phyloP scores from a whole-genome alignment of 306 rosid species.

The Myrica gale region DNA sequence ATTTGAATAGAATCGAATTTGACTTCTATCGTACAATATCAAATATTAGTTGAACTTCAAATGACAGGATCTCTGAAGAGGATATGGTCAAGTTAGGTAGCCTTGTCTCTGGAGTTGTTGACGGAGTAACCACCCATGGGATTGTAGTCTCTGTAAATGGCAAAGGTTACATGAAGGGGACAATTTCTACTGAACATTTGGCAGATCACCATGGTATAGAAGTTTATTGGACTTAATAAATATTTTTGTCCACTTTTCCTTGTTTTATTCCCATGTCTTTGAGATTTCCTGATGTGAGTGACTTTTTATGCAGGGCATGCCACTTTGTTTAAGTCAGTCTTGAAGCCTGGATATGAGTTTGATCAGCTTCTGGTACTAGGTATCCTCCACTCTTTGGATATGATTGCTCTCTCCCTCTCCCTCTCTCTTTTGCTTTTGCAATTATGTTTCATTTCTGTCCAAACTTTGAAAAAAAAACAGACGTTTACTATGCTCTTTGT shows the following conservation, averaged over 20 bases:
- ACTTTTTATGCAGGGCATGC: slow-evolving; percentile 63
- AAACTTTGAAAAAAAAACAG: background rate
- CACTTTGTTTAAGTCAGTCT: slow-evolving; percentile 52
- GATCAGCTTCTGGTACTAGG: slow-evolving; percentile 82
- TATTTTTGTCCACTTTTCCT: background rate
- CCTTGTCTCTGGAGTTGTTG: slow-evolving; percentile 82
- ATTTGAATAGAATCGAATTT: no score
- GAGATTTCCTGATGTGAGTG: slow-evolving; percentile 24
- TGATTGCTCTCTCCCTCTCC: background rate
- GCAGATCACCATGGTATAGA: slow-evolving; percentile 82
- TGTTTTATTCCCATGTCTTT: slow-evolving; percentile 11
- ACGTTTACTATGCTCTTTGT: background rate
- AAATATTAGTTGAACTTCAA: slow-evolving; percentile 22
- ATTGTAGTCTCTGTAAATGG: slow-evolving; percentile 62
- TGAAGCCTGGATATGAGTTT: slow-evolving; percentile 86
- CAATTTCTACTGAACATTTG: slow-evolving; percentile 73
- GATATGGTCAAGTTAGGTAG: slow-evolving; percentile 61
- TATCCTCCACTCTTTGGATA: slow-evolving; percentile 28
- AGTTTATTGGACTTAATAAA: background rate
- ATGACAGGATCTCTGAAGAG: slow-evolving; percentile 77
- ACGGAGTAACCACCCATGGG: slow-evolving; percentile 53
- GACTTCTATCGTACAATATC: slow-evolving; percentile 2
- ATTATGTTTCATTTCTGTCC: background rate
- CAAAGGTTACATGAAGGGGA: slow-evolving; percentile 65
- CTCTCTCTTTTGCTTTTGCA: background rate